phyloP scores from a whole-genome alignment of 2,329 filamentous ascomycete genomes.

The Apiospora kogelbergensis region DNA sequence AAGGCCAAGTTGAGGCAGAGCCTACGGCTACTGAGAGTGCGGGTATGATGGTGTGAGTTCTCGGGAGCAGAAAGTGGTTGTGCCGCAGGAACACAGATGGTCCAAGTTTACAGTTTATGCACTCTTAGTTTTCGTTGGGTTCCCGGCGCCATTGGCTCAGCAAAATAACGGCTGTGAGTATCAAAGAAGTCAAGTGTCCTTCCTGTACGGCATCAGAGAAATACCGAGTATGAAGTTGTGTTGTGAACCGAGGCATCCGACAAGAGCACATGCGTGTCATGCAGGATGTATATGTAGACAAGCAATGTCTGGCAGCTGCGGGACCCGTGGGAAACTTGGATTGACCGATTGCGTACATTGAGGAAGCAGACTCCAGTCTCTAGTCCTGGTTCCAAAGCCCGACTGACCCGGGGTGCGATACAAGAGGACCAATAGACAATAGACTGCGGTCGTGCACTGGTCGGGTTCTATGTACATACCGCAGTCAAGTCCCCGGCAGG shows the following conservation, averaged over 20 bases:
- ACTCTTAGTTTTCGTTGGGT: not conserved
- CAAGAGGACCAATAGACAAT: not conserved
- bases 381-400: not conserved
- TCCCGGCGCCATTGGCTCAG: not conserved
- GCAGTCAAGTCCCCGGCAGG: no score
- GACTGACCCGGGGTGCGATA: not conserved
- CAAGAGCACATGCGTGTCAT: not conserved
- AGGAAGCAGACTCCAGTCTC: not conserved
- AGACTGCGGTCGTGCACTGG: not conserved
- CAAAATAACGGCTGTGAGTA: not conserved
- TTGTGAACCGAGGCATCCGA: not conserved
- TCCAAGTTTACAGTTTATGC: not conserved
- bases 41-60: not conserved
- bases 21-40: not conserved
- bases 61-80: not conserved
- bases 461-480: not conserved
- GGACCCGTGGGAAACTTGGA: not conserved
- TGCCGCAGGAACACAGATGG: not conserved
- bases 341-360: not conserved
- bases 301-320: not conserved
- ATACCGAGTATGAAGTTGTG: not conserved
- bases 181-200: not conserved
- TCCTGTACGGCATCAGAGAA: not conserved
- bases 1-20: not conserved
- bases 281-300: not conserved